Percentiles rank a stretch among this genome's conserved stretches.
Conservation (phyloP, 805 yeast genomes). For the Danielia oregonensis region DNA sequence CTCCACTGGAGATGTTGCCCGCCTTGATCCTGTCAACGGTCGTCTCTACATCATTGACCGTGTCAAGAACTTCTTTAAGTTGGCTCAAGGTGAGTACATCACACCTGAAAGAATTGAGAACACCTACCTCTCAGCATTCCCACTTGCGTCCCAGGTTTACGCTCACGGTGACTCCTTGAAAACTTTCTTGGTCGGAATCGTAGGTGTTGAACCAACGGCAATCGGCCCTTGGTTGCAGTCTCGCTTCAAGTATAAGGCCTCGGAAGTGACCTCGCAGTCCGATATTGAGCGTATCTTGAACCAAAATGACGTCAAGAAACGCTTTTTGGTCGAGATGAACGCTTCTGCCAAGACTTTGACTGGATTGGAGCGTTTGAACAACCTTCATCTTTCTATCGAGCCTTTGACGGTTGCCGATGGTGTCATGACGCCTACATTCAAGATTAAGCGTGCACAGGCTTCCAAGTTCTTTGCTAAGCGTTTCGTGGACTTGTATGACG, state of each 20-base stretch:
- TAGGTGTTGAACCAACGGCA: conserved; percentile 54
- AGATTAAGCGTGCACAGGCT: conserved; percentile 41
- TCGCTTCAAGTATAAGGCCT: conserved; percentile 1
- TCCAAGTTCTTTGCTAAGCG: conserved; percentile 19
- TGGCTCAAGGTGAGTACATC: conserved; percentile 18
- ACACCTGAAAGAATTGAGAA: conserved; percentile 18
- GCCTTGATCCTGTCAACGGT: conserved; percentile 34
- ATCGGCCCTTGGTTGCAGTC: conserved; percentile 10
- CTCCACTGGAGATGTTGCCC: conserved; percentile 43
- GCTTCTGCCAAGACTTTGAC: conserved; percentile 34
- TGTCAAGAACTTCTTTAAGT: conserved; percentile 18
- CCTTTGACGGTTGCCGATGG: conserved; percentile 62
- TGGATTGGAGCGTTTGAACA: conserved; percentile 64
- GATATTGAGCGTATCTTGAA: conserved; percentile 26
- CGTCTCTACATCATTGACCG: conserved; percentile 27
- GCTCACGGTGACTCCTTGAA: conserved; percentile 63
- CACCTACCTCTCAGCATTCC: conserved; percentile 36
- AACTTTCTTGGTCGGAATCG: conserved; percentile 54
- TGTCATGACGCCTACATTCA: conserved; percentile 64
- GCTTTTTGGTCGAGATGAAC: conserved; percentile 38
- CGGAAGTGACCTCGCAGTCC: conserved; percentile 5
- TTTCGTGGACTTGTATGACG: conserved; percentile 13
- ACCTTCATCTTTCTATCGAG: conserved; percentile 49
- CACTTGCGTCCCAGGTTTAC: conserved; percentile 49
- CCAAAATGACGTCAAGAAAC: conserved; percentile 25